Evolutionary conservation across 768 basidiomycete species (phyloP), one percentile per base, ranked within the genome.

Genomic region (Tricholoma terreum): DNA sequence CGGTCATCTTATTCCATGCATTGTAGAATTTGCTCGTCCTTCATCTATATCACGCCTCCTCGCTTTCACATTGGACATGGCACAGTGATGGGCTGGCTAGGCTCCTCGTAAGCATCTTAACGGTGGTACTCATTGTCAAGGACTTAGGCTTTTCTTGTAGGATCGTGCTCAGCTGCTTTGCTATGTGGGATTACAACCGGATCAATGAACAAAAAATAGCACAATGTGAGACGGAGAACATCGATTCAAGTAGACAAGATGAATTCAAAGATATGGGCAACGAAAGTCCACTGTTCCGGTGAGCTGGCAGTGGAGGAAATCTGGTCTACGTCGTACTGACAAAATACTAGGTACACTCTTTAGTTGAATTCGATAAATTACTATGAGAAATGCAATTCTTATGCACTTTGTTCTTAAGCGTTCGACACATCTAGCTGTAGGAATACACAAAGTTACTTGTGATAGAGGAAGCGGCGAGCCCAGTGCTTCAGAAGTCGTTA

Each of bases 251-350:
- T 45, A 69, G 66, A 45, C 67, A 61, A 50, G 71, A 72, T 5
- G 75, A 81, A 40, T 84, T 79, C 61, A 69, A 64, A 35, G 67
- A 81, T 5, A 70, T 84, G 68, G 84, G 82, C 6, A 80, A 81
- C 58, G 70, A 77, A 36, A 83, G 80, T 55, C 84, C 84, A 42
- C 69, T 86, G 35, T 85, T 81, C 72, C 77, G 81, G 80, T 80
- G 50, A 52, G 70, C 58, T 12, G 8, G 14, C 8, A 35, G 31
- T 9, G 6, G 24, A 6, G 24, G 6, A 27, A 17, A 9, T 49
- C 17, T 11, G 22, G 52, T 52, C 49, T 51, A 15, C 15, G 22
- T 38, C 35, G 35, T 14, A 17, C 8, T 49, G 27, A 46, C 2
- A 12, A 54, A 42, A n/a, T 17, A 42, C 22, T 36, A 38, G 52